Evolutionary conservation across 176 grass and related monocot species (phyloP), one percentile per base, ranked within the genome.

Genomic region (Oryza rufipogon): DNA sequence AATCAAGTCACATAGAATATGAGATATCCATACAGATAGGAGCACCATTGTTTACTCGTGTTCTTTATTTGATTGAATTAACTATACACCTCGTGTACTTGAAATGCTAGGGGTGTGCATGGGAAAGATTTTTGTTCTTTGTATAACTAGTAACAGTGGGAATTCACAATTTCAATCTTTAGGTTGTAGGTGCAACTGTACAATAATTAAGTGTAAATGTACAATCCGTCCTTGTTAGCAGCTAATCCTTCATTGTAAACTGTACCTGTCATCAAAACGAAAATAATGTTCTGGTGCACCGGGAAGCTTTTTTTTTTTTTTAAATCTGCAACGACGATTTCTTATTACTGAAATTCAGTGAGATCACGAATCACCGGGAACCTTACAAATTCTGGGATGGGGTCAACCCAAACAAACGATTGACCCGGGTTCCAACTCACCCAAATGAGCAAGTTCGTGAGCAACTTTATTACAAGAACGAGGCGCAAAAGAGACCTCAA

Each of bases 171-270:
- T 79, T 69, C 3, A 2, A 81, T 10, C 30, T 74, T 89, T 20
- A 75, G 87, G 60, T 69, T 73, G 22, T 79, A 88, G 81, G 12
- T 74, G 76, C 73, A 84, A 80, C 58, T 79, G 66, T 78, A 83
- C 56, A 72, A 75, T 41, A 71, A 28, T 32, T 12, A 17, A 56
- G 5, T 56, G 52, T 56, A 56, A 56, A 6, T 81, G 46, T 7
- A n/a, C 66, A 15, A 78, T 74, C 4, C 56, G 47, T 30, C 33
- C 36, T 13, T 9, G 26, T 0, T 46, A 67, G 33, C 63, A 79
- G 71, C 64, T 56, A 30, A 74, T 68, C 54, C 14, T 25, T 77
- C 22, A 75, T 17, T 87, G 58, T 67, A 74, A 56, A 56, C 23
- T 85, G 67, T 85, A 63, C 14, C 46, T 45, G 11, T 38, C 60